These are phyloP conservation scores for Gonapodya sp. DNA, from an alignment of 192 early-diverging fungal genomes.

Conservation along the genomic window DNA sequence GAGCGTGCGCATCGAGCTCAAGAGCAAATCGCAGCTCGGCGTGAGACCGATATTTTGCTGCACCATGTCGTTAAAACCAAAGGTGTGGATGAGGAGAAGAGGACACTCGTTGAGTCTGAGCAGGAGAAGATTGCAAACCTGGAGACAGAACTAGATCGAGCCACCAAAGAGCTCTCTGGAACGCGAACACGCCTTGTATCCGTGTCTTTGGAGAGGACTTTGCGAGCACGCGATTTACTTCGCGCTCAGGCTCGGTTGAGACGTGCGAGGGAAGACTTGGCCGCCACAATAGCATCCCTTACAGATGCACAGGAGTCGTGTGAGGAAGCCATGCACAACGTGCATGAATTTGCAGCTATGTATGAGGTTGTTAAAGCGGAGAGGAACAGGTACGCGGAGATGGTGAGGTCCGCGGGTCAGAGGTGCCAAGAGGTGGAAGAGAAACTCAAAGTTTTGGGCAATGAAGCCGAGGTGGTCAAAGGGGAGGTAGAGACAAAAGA, in stretches of 20 bases:
- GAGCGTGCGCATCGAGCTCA: slow-evolving; percentile 30
- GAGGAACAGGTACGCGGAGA: slow-evolving; percentile 48
- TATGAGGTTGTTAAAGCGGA: slow-evolving; percentile 58
- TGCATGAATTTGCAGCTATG: slow-evolving; percentile 43
- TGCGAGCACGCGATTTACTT: slow-evolving; percentile 36
- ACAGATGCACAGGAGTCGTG: slow-evolving; percentile 40
- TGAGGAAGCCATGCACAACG: slow-evolving; percentile 29
- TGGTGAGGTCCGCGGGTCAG: slow-evolving; percentile 20
- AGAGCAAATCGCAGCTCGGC: slow-evolving; percentile 27
- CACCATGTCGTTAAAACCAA: slow-evolving; percentile 43
- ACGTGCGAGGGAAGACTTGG: slow-evolving; percentile 35
- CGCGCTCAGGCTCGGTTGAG: slow-evolving; percentile 31
- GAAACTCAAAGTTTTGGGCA: slow-evolving; percentile 48
- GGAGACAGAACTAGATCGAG: slow-evolving; percentile 39
- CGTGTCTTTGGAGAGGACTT: neutral
- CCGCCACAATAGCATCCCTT: slow-evolving; percentile 37
- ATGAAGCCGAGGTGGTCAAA: slow-evolving; percentile 54
- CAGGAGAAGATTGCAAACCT: slow-evolving; percentile 30
- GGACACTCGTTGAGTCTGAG: slow-evolving; percentile 27
- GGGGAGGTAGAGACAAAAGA: slow-evolving; percentile 48
- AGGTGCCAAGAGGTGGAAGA: slow-evolving; percentile 56
- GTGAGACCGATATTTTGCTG: slow-evolving; percentile 36
- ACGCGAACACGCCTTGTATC: neutral
- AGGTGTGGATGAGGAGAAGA: slow-evolving; percentile 34
- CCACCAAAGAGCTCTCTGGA: slow-evolving; percentile 12